These are phyloP conservation scores for Yarrowia alimentaria DNA, from an alignment of 805 yeast species.

Conservation along the genomic window DNA sequence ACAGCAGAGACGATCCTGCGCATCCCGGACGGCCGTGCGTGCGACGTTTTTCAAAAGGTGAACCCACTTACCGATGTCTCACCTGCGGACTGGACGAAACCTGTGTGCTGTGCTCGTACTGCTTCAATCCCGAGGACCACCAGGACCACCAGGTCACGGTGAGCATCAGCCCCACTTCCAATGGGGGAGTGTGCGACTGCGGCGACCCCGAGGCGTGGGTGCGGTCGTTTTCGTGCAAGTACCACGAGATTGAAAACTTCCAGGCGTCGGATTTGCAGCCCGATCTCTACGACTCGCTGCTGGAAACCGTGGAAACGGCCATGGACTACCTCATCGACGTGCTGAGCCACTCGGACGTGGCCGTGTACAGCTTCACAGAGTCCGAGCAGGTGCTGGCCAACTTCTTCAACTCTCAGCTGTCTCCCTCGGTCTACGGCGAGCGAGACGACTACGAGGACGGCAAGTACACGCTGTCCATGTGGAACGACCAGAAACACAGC, in stretches of 20 bases:
- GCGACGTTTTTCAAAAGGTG: constrained; percentile 68
- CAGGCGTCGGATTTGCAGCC: constrained; percentile 44
- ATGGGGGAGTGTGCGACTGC: constrained; percentile 84
- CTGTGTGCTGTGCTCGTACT: constrained; percentile 75
- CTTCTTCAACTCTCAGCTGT: constrained; percentile 41
- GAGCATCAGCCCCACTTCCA: constrained; percentile 55
- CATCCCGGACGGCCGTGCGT: constrained; percentile 75
- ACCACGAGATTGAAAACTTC: constrained; percentile 38
- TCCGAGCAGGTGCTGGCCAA: constrained; percentile 37
- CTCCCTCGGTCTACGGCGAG: constrained; percentile 48
- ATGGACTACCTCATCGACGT: constrained; percentile 41
- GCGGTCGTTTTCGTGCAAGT: constrained; percentile 50
- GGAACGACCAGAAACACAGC: constrained; percentile 79
- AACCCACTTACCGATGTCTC: constrained; percentile 74
- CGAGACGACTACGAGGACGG: constrained; percentile 46
- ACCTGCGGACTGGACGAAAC: constrained; percentile 79
- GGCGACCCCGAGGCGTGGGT: constrained; percentile 88
- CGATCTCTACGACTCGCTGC: constrained; percentile 44
- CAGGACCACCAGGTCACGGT: constrained; percentile 68
- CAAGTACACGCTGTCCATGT: constrained; percentile 57
- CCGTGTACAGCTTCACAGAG: constrained; percentile 34
- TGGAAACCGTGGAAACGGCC: constrained; percentile 33
- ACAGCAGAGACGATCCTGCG: constrained; percentile 36
- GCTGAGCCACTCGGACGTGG: constrained; percentile 34
- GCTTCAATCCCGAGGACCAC: constrained; percentile 71